Conservation (phyloP, 306 rosid species). For the Luffa acutangula region DNA sequence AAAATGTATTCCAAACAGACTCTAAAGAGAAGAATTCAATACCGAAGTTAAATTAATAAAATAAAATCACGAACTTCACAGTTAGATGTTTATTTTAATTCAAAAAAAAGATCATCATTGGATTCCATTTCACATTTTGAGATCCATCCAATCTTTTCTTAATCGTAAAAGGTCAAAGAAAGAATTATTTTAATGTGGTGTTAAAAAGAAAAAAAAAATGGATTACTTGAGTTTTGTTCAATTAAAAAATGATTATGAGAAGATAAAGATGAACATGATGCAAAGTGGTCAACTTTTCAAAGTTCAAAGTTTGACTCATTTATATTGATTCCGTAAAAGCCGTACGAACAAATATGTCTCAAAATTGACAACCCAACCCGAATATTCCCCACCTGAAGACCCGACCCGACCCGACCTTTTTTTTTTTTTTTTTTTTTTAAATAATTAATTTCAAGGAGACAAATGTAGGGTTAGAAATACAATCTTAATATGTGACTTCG, state of each 20-base stretch:
- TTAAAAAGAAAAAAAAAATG: neutral
- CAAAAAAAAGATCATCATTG: neutral
- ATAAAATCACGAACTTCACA: neutral
- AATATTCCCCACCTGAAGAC: neutral
- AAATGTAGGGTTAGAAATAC: no score
- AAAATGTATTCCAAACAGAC: no score
- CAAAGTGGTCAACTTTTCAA: neutral
- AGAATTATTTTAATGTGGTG: neutral
- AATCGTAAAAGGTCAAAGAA: neutral
- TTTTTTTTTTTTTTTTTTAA: no score
- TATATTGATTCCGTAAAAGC: conserved; percentile 7
- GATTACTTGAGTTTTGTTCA: neutral
- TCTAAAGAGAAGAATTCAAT: no score
- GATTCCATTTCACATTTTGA: neutral
- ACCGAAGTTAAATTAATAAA: no score
- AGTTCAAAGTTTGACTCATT: neutral
- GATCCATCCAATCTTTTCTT: neutral
- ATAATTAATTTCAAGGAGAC: no score
- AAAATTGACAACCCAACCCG: neutral
- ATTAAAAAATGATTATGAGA: neutral
- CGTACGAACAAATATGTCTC: neutral
- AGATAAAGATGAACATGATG: neutral
- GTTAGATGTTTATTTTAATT: neutral
- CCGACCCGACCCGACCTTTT: neutral
- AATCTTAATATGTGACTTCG: no score